phyloP scores from a whole-genome alignment of 352 stramenopile genomes.

The Phytopythium cucurbitacearum region DNA sequence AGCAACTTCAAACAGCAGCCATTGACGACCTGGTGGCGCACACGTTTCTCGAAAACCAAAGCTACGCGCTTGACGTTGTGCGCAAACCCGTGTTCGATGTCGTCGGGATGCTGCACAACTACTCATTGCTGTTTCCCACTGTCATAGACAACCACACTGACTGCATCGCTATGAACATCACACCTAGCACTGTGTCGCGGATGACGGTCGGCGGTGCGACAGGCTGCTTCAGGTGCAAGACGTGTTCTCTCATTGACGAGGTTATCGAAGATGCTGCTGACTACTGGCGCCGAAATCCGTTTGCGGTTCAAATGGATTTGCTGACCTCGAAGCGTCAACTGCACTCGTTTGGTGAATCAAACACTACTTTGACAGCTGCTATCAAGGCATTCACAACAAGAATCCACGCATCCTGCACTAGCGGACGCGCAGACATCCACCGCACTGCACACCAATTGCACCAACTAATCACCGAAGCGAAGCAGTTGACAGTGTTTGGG shows the following conservation, averaged over 20 bases:
- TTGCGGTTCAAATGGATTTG: constrained; percentile 58
- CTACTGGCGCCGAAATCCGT: constrained; percentile 35
- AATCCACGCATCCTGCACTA: constrained; percentile 21
- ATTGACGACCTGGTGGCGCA: constrained; percentile 21
- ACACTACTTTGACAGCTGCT: constrained; percentile 14
- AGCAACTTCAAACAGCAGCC: constrained; percentile 21
- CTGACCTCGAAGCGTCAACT: constrained; percentile 35
- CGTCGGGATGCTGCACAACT: constrained; percentile 24
- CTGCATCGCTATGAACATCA: constrained; percentile 47
- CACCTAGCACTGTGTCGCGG: constrained; percentile 29
- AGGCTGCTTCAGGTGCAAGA: constrained; percentile 65
- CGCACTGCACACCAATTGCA: constrained; percentile 22
- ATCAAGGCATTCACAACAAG: constrained; percentile 26
- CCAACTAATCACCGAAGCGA: constrained; percentile 19
- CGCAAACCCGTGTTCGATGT: constrained; percentile 36
- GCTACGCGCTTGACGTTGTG: constrained; percentile 22
- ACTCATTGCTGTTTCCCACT: constrained; percentile 50
- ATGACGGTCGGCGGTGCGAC: constrained; percentile 52
- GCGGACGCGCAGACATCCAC: constrained; percentile 7
- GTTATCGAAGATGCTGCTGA: constrained; percentile 28
- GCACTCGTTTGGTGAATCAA: constrained; percentile 23
- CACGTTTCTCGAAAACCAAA: constrained; percentile 47
- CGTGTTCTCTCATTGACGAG: constrained; percentile 29
- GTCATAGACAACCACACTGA: constrained; percentile 19
- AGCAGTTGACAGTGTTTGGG: constrained; percentile 21